Evolutionary conservation across 2,329 filamentous ascomycete genomes (phyloP), one percentile per base, ranked within the genome.

Genomic region (Penicillium sp.): DNA sequence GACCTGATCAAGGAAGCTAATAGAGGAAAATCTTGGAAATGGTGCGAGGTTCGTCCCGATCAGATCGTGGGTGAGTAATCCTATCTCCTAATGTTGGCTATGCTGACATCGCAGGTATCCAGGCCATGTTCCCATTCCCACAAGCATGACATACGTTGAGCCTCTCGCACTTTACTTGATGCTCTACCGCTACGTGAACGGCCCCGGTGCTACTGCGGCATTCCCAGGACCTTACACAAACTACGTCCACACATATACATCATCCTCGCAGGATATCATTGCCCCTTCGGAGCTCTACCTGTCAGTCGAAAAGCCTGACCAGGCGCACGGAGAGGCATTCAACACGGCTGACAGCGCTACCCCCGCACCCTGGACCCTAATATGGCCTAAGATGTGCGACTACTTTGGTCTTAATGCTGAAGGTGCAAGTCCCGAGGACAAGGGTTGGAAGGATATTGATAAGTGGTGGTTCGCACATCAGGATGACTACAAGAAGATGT

Each of bases 11-110:
- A 66, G 26, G 54, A 66, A 32, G 61, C 73, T 41, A 63, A 68
- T 10, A 59, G 68, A 47, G 73, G 71, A 1, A 77, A 78, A 62
- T 23, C 55, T 0, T 79, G 76, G 76, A 72, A 67, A 11, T 79
- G 74, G 70, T 74, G 70, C 56, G 75, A 78, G 53, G 68, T 78
- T 14, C 72, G 74, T 7, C 76, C 77, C 0, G 76, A 79, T 55
- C 63, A 72, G 32, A 77, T 79, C 55, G 61, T 72, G 26, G 64
- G 64, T 59, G 32, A 11, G 48, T 47, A 23, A 11, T n/a, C 18
- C 7, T 10, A 16, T n/a, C 27, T 14, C 30, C 5, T 35, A 16
- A 9, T 10, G 34, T 45, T 23, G 43, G 26, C 7, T 2, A 46
- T 14, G 9, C 42, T 46, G 14, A 14, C 16, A 43, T 38, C 19